Conservation (phyloP, 129 eudicot genomes). For the Tanacetum coccineum region DNA sequence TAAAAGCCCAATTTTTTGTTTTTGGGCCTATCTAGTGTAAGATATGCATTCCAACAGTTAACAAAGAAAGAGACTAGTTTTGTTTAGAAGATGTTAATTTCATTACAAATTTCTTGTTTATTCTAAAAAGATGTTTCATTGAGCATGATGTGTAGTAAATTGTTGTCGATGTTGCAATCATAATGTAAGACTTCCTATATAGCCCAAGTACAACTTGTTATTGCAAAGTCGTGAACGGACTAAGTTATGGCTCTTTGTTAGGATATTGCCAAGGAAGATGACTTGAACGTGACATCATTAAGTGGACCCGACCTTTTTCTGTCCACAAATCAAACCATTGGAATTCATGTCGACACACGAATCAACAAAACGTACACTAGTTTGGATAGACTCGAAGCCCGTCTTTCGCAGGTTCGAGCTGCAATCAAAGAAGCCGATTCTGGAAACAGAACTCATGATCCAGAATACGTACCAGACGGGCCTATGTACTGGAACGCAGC, state of each 20-base stretch:
- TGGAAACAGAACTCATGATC: conserved; percentile 38
- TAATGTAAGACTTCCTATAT: background rate
- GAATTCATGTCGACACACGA: conserved; percentile 13
- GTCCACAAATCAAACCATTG: conserved; percentile 24
- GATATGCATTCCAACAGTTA: too few relatives aligned
- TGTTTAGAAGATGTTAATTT: too few relatives aligned
- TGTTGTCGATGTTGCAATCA: background rate
- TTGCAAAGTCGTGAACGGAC: background rate
- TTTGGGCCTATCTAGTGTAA: background rate
- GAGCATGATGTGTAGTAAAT: background rate
- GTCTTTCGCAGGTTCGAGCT: conserved; percentile 31
- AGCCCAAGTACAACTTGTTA: background rate
- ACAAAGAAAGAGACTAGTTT: too few relatives aligned
- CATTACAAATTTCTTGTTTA: too few relatives aligned
- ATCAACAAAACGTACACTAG: conserved; percentile 28
- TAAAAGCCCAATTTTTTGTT: background rate
- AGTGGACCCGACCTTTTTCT: conserved; percentile 21
- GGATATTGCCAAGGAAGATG: conserved; percentile 41
- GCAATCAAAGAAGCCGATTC: conserved; percentile 30
- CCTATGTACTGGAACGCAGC: conserved; percentile 52
- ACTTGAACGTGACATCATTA: conserved; percentile 24
- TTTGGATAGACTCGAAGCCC: conserved; percentile 45
- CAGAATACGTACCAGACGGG: conserved; percentile 46
- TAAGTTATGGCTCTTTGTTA: conserved; percentile 5
- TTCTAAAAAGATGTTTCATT: background rate